Evolutionary conservation across 371 early-diverging fungal species (phyloP).

Genomic region (Dichotomocladium elegans): DNA sequence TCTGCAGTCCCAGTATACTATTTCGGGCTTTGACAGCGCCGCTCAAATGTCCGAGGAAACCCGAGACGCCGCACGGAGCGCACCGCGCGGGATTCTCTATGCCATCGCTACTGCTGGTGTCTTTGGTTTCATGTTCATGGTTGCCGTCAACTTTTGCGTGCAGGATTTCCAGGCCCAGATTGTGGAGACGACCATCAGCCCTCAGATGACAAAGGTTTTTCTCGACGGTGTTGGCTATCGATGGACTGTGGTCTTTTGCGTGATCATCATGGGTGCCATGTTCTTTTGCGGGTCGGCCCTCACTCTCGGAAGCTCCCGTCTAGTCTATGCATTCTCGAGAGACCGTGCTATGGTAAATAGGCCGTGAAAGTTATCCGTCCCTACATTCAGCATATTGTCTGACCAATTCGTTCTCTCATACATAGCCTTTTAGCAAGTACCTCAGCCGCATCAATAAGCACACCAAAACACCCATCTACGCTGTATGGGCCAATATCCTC

Average conservation of each 20-base stretch:
- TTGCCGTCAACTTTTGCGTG: conserved; percentile 54
- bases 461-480: conserved; percentile 37
- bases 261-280: conserved; percentile 53
- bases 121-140: conserved; percentile 54
- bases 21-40: conserved; percentile 71
- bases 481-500: conserved; percentile 50
- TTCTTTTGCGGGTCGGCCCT: conserved; percentile 52
- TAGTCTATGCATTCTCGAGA: conserved; percentile 73
- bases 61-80: conserved; percentile 55
- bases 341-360: conserved; percentile 58
- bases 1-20: conserved; percentile 48
- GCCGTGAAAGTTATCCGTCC: too few relatives aligned
- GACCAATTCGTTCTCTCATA: too few relatives aligned
- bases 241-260: conserved; percentile 44
- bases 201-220: conserved; percentile 51
- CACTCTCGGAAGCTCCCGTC: conserved; percentile 55
- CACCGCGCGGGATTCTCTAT: conserved; percentile 62
- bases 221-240: conserved; percentile 57
- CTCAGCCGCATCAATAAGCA: conserved; percentile 31
- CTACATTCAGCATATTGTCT: too few relatives aligned
- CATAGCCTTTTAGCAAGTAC: conserved; percentile 43
- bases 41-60: conserved; percentile 82
- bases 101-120: conserved; percentile 50
- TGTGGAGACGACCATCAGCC: conserved; percentile 34
- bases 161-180: conserved; percentile 53